These are phyloP conservation scores for Agapanthus africanus DNA, from an alignment of 106 monocot species.

Conservation along the genomic window DNA sequence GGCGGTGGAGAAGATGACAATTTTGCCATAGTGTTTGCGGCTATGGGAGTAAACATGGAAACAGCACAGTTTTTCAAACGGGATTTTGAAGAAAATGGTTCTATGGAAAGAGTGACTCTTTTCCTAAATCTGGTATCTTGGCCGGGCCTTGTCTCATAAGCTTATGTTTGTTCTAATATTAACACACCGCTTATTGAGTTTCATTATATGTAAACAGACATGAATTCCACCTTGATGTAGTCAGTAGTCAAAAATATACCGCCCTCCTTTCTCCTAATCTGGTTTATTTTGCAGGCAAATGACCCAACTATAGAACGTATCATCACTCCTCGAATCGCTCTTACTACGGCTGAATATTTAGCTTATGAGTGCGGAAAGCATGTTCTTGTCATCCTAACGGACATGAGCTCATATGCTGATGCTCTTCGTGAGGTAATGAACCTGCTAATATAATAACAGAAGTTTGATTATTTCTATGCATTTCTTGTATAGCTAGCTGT, in stretches of 20 bases:
- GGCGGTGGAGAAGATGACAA: conserved; percentile 87
- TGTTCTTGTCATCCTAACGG: conserved; percentile 94
- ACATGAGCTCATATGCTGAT: conserved; percentile 99
- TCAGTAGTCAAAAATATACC: background rate
- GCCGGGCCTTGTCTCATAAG: background rate
- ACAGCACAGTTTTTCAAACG: conserved; percentile 99
- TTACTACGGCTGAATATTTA: conserved; percentile 95
- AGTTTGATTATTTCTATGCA: background rate
- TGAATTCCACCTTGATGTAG: background rate
- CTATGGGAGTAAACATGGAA: conserved; percentile 99
- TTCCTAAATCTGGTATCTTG: conserved; percentile 86
- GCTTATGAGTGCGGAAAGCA: conserved; percentile 99
- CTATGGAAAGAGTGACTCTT: conserved; percentile 99
- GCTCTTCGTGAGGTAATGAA: conserved; percentile 92
- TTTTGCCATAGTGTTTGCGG: conserved; percentile 99
- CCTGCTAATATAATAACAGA: background rate
- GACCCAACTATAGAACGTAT: conserved; percentile 98
- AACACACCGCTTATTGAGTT: background rate
- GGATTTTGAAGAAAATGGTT: conserved; percentile 99
- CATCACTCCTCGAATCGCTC: conserved; percentile 95
- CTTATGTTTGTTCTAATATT: background rate
- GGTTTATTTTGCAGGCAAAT: conserved; percentile 57
- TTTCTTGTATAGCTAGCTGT: background rate
- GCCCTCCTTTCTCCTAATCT: background rate
- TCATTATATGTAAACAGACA: background rate